Evolutionary conservation across 176 grass and related monocot genomes (phyloP), one percentile per base, ranked within the genome.

Genomic region (Lolium perenne): DNA sequence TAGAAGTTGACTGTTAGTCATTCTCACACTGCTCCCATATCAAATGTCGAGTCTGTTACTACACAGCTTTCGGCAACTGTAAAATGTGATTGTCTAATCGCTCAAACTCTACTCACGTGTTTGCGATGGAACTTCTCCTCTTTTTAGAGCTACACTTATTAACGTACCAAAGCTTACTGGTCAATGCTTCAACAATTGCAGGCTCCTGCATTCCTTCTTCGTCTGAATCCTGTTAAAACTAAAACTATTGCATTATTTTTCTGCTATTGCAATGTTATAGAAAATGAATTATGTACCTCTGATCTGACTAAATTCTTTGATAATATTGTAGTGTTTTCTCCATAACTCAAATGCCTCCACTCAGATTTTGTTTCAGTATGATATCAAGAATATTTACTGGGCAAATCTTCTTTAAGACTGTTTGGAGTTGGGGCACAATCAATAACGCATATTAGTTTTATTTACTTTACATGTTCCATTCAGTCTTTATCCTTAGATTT

Each of bases 11-110:
- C 78, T 9, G 6, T 72, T 32, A 54, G 15, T 79, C 62, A 15
- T 2, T 65, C 11, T 4, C 26, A 32, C 1, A 65, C 12, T 65
- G 25, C 62, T 65, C 62, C 15, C 25, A 32, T 12, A 65, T 65
- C 62, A 15, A 65, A 32, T 65, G 5, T 12, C 5, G 0, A 32
- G 26, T 65, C 23, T 64, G 61, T 21, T 14, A 32, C 62, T 35
- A 7, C 11, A 32, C 11, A 29, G 1, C 26, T 65, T 81, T 49
- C 0, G 1, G 72, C 15, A 80, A 65, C 45, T 10, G 41, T 53
- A 80, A 50, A 71, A 62, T 61, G 38, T 73, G 16, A n/a, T 59
- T 60, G 17, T 32, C 59, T 81, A 80, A 80, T 75, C 20, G 10
- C 78, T 87, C 15, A 3, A 69, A 63, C 38, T 48, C 69, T 75